phyloP scores from a whole-genome alignment of 331 rosid species.

The Pyracantha coccinea region DNA sequence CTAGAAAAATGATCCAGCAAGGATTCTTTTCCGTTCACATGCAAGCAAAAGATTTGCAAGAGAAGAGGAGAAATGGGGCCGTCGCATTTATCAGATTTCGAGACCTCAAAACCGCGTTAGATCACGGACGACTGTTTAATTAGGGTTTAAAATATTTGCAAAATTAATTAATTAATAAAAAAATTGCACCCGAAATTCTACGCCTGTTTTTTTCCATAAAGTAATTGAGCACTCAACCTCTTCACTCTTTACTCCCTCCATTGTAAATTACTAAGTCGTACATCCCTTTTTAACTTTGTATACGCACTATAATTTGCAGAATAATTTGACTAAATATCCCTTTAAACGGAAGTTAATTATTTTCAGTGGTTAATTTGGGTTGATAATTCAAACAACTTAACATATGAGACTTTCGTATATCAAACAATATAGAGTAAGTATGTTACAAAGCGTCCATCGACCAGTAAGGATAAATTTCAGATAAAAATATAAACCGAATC shows the following conservation, averaged over 20 bases:
- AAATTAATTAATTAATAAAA: not conserved
- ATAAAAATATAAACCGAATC: not conserved
- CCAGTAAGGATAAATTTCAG: no score
- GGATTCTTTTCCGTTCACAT: no score
- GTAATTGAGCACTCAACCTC: not conserved
- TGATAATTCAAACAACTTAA: not conserved
- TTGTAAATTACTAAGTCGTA: not conserved
- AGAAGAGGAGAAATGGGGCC: slow-evolving; percentile 38
- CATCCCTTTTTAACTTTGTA: not conserved
- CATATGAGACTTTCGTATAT: no score
- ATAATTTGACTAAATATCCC: not conserved
- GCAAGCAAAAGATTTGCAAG: not conserved
- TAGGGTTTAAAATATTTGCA: not conserved
- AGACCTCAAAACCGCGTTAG: slow-evolving; percentile 50
- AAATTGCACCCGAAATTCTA: not conserved
- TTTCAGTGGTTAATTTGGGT: not conserved
- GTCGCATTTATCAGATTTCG: slow-evolving; percentile 19
- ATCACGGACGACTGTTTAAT: slow-evolving; percentile 11
- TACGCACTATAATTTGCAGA: not conserved
- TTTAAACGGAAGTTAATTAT: no score
- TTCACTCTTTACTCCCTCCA: not conserved
- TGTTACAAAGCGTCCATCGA: not conserved
- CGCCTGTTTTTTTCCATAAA: not conserved
- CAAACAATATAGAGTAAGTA: no score
- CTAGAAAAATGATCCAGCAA: rapidly evolving